These are phyloP conservation scores for Diospyros lotus DNA, from an alignment of 148 eudicot species.

Conservation along the genomic window DNA sequence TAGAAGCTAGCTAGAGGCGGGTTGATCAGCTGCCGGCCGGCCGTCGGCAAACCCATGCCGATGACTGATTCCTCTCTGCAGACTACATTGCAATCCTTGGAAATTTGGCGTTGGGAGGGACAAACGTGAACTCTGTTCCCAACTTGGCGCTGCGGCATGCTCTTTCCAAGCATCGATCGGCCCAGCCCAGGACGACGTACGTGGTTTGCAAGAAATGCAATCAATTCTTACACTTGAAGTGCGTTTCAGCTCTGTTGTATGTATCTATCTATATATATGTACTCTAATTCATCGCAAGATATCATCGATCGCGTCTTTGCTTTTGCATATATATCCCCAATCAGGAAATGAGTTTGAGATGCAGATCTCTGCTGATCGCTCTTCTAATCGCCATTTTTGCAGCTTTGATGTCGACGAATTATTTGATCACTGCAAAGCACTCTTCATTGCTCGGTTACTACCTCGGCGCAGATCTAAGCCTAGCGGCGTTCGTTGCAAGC, in stretches of 20 bases:
- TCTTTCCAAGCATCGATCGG: conserved; percentile 19
- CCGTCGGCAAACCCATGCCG: too few species aligned
- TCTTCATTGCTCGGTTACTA: conserved; percentile 14
- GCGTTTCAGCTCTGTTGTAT: conserved; percentile 16
- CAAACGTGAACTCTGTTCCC: too few species aligned
- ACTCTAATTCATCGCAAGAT: neutral
- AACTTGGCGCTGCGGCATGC: too few species aligned
- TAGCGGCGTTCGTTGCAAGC: neutral
- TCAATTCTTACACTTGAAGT: conserved; percentile 66
- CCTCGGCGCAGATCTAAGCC: conserved; percentile 7
- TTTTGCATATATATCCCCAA: neutral
- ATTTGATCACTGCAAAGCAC: conserved; percentile 19
- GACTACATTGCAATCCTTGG: too few species aligned
- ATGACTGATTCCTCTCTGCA: too few species aligned
- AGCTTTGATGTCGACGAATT: conserved; percentile 30
- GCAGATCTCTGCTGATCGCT: conserved; percentile 16
- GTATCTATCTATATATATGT: conserved; percentile 5
- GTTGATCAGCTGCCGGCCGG: too few species aligned
- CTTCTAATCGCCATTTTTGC: conserved; percentile 40
- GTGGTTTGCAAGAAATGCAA: conserved; percentile 80
- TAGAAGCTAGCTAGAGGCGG: too few species aligned
- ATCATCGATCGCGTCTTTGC: neutral
- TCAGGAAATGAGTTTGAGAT: conserved; percentile 24
- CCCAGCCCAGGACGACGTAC: conserved; percentile 20
- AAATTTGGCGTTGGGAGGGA: too few species aligned